Percentiles rank a stretch among this genome's conserved stretches.
Conservation (phyloP, 805 yeast genomes). For the Spathaspora hagerdaliae region DNA sequence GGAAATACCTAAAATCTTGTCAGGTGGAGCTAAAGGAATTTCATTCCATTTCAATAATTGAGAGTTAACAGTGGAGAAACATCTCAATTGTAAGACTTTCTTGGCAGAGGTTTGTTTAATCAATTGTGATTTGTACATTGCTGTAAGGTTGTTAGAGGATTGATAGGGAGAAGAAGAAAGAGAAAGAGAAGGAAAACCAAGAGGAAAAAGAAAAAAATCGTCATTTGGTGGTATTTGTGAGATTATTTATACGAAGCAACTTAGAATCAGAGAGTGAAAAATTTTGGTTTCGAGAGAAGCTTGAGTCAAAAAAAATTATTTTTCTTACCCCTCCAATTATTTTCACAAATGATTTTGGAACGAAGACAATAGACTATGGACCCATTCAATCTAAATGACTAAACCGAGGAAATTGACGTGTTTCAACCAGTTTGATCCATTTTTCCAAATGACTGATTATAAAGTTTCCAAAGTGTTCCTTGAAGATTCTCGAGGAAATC, state of each 20-base stretch:
- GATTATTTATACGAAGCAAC: not conserved
- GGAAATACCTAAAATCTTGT: constrained; percentile 77
- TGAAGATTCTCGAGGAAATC: too few species aligned
- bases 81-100: constrained; percentile 1
- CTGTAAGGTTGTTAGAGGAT: not conserved
- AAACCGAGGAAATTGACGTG: not conserved
- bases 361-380: not conserved
- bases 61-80: constrained; percentile 3
- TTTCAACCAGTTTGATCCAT: not conserved
- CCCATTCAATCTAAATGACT: not conserved
- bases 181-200: not conserved
- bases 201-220: too few species aligned
- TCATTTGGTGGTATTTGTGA: not conserved
- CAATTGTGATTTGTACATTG: constrained; percentile 8
- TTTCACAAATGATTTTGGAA: not conserved
- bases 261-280: not conserved
- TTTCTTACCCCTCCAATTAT: not conserved
- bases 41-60: constrained; percentile 22
- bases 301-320: not conserved
- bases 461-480: too few species aligned
- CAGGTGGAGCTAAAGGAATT: constrained; percentile 65
- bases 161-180: not conserved
- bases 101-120: constrained; percentile 1
- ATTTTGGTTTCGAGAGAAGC: not conserved
- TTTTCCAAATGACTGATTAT: not conserved